Conservation (phyloP, 352 stramenopile genomes). For the Pythium chondricola region DNA sequence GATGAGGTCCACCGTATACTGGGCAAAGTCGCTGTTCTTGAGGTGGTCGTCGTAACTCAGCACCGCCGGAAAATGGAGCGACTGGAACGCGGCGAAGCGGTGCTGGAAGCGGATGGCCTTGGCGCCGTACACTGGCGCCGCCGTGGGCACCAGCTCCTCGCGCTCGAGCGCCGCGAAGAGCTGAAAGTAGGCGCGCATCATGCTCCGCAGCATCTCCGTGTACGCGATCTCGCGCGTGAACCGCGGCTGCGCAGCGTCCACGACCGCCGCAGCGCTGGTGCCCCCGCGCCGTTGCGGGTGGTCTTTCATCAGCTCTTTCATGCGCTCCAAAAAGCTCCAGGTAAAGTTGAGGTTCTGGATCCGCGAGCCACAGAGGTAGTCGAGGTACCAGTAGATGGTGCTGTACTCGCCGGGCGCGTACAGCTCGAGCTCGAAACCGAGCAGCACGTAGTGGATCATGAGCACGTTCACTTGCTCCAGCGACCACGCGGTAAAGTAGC, state of each 20-base stretch:
- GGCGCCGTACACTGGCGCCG: constrained; percentile 51
- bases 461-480: constrained; percentile 63
- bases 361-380: constrained; percentile 79
- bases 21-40: constrained; percentile 77
- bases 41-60: constrained; percentile 66
- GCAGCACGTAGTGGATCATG: constrained; percentile 74
- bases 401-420: constrained; percentile 66
- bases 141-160: constrained; percentile 45
- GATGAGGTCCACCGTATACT: constrained; percentile 63
- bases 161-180: constrained; percentile 67
- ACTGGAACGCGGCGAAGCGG: constrained; percentile 72
- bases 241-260: constrained; percentile 45
- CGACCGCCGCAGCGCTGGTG: constrained; percentile 3
- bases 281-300: constrained; percentile 18
- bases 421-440: constrained; percentile 74
- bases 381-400: constrained; percentile 82
- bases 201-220: constrained; percentile 62
- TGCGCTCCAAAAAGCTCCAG: constrained; percentile 78
- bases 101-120: constrained; percentile 66
- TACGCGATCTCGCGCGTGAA: constrained; percentile 76
- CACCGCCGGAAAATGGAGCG: constrained; percentile 59
- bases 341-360: constrained; percentile 78
- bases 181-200: constrained; percentile 82
- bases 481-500: constrained; percentile 82
- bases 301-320: constrained; percentile 55